Base-by-base conservation (phyloP, 345 rosid genomes). In the Populus alba region DNA sequence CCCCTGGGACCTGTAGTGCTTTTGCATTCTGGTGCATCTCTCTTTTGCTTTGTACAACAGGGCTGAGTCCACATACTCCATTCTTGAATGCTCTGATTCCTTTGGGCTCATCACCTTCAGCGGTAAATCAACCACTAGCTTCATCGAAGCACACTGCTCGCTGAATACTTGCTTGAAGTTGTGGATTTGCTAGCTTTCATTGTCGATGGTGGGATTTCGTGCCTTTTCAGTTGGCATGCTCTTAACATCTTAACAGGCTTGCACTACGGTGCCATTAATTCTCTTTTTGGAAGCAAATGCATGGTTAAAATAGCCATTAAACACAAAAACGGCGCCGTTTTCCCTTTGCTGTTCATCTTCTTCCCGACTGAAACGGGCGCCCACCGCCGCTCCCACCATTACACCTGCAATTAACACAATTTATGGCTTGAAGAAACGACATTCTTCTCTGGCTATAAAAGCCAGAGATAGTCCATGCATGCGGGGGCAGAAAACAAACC, bases 91-190 rank as follows among this genome's bases (percentile, higher is more conserved):
- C 78, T 57, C 29, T 78, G 63, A 72, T 88, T 25, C 82, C 89
- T 25, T 85, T 87, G 61, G 94, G 90, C 31, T 59, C 80, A 37
- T 86, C 89, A 29, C 87, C 91, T 80, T 85, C 94, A 22, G 66
- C 73, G 23, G 31, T 79, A 79, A 69, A 72, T 75, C 76, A 83
- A 57, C 77, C 43, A 27, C 73, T 51, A 29, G 68, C 11, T 59
- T 77, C 68, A 2, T 75, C 27, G 63, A 70, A 61, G 71, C 55
- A 33, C 68, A 59, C 75, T 66, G 8, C 55, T 74, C 74, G 9
- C 49, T 73, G 62, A 73, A 31, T 45, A 12, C 2, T 15, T 68
- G 75, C 62, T 31, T 13, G 33, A 25, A 39, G 7, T 35, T 45
- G 68, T 33, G 74, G 17, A 68, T 35, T 33, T 39, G 51, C 35